These are phyloP conservation scores for Tetrahymena elliotti DNA, from an alignment of 73 alveolate species.

Conservation along the genomic window DNA sequence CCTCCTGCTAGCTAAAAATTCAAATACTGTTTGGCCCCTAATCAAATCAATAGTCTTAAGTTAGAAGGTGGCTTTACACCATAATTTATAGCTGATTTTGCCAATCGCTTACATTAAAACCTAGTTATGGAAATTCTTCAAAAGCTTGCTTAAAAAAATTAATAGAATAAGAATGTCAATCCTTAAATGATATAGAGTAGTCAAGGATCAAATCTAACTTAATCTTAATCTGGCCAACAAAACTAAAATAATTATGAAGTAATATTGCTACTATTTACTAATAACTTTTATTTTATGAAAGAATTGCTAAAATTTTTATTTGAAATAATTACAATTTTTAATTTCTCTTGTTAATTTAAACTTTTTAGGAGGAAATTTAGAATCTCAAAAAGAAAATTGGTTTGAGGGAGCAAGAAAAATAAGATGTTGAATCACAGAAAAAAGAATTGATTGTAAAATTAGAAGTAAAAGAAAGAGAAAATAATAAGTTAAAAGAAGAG, in stretches of 20 bases:
- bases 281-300: no score
- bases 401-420: conserved; percentile 15
- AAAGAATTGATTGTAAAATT: conserved; percentile 11
- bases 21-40: not conserved
- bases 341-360: not conserved
- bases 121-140: conserved; percentile 7
- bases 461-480: conserved; percentile 20
- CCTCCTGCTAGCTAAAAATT: not conserved
- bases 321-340: no score
- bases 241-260: not conserved
- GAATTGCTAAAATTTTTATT: no score
- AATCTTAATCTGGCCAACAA: not conserved
- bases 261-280: not conserved
- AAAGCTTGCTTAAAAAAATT: not conserved
- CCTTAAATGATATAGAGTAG: not conserved
- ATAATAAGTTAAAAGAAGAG: conserved; percentile 8
- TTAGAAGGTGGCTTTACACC: not conserved
- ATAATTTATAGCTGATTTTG: conserved; percentile 7
- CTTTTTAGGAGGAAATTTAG: not conserved
- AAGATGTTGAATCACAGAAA: not conserved
- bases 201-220: not conserved
- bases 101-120: not conserved
- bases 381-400: not conserved
- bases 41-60: conserved; percentile 14
- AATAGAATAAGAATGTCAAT: not conserved